Conservation (phyloP, 2,329 filamentous ascomycete species). For the Penicillium sp. region DNA sequence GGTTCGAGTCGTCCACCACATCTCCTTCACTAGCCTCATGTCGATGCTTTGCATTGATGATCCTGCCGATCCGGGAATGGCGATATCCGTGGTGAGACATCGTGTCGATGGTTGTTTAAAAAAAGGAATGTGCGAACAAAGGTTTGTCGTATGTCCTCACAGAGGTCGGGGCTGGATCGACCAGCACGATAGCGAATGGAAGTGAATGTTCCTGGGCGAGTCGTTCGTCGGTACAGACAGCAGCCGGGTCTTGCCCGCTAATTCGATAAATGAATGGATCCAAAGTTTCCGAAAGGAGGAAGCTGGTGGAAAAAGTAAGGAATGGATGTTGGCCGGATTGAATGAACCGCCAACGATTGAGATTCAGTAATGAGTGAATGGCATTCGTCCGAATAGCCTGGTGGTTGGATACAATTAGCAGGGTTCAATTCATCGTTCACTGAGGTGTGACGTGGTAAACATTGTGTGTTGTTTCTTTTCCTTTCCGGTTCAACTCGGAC, state of each 20-base stretch:
- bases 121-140: not conserved
- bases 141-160: slow-evolving; percentile 11
- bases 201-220: not conserved
- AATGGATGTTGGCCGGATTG: slow-evolving; percentile 3
- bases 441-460: not conserved
- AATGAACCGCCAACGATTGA: not conserved
- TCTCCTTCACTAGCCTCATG: slow-evolving; percentile 5
- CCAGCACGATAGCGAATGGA: slow-evolving; percentile 13
- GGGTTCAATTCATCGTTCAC: not conserved
- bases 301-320: slow-evolving; percentile 4
- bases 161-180: slow-evolving; percentile 19
- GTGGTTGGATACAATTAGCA: not conserved
- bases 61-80: slow-evolving; percentile 18
- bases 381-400: slow-evolving; percentile 10
- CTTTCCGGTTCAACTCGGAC: not conserved
- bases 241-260: slow-evolving; percentile 18
- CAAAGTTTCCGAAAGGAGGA: slow-evolving; percentile 6
- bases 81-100: slow-evolving; percentile 25
- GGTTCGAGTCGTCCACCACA: not conserved
- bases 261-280: slow-evolving; percentile 2
- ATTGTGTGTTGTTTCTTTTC: not conserved
- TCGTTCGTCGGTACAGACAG: not conserved
- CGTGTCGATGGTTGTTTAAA: slow-evolving; percentile 4
- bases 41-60: slow-evolving; percentile 16
- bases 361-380: slow-evolving; percentile 13